Percentiles rank a stretch among this genome's conserved stretches.
These are phyloP conservation scores for Salix caprea DNA, from an alignment of 345 rosid species.

Conservation along the genomic window DNA sequence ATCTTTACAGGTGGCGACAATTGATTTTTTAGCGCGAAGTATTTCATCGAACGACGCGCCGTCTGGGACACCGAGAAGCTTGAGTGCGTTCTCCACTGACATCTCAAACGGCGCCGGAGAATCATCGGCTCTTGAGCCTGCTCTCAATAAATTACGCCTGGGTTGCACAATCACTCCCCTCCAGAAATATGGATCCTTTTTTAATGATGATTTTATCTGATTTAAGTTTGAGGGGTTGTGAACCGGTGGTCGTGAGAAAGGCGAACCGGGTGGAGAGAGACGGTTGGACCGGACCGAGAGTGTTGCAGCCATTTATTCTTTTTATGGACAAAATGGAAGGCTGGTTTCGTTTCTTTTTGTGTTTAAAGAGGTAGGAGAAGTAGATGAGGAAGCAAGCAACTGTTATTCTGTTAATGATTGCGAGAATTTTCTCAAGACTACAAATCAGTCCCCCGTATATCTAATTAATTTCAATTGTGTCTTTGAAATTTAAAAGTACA, in stretches of 20 bases:
- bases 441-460: background rate
- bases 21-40: constrained; percentile 86
- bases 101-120: constrained; percentile 82
- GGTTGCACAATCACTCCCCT: constrained; percentile 23
- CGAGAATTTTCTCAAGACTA: background rate
- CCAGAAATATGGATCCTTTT: constrained; percentile 32
- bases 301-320: constrained; percentile 58
- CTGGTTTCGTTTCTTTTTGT: background rate
- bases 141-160: constrained; percentile 39
- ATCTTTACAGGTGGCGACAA: constrained; percentile 66
- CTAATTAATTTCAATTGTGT: background rate
- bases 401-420: background rate
- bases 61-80: constrained; percentile 88
- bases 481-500: background rate
- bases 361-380: background rate
- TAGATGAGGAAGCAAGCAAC: background rate
- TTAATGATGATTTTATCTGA: constrained; percentile 11
- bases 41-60: constrained; percentile 86
- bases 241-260: constrained; percentile 31
- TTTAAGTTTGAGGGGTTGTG: constrained; percentile 3
- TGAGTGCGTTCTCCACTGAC: constrained; percentile 93
- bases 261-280: constrained; percentile 33
- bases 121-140: constrained; percentile 82
- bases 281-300: constrained; percentile 71
- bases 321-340: constrained; percentile 7